These are phyloP conservation scores for Kwoniella pini DNA, from an alignment of 768 basidiomycete genomes.

Conservation along the genomic window DNA sequence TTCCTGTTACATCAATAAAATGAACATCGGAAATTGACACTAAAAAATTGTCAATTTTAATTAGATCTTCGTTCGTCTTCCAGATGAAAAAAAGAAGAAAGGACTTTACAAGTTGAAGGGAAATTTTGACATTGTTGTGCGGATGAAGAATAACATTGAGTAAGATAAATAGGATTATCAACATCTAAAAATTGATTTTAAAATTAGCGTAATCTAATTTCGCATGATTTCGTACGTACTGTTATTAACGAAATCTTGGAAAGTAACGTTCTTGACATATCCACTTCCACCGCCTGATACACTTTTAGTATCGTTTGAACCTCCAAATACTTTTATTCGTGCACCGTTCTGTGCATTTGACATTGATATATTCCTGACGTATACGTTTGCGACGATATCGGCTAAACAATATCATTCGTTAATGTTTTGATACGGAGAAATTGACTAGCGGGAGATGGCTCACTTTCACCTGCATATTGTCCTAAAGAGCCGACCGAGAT, in stretches of 20 bases:
- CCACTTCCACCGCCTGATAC: conserved; percentile 60
- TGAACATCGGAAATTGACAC: conserved; percentile 61
- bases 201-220: no score
- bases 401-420: no score
- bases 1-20: conserved; percentile 63
- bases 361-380: conserved; percentile 64
- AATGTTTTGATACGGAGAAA: neutral
- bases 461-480: conserved; percentile 55
- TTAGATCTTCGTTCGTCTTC: neutral
- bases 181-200: conserved; percentile 55
- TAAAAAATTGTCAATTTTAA: neutral
- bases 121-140: conserved; percentile 50
- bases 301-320: conserved; percentile 63
- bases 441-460: conserved; percentile 2
- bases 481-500: conserved; percentile 67
- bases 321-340: conserved; percentile 70
- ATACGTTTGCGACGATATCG: conserved; percentile 67
- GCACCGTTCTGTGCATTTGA: conserved; percentile 67
- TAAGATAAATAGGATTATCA: conserved; percentile 64
- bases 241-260: conserved; percentile 19
- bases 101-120: conserved; percentile 62
- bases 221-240: no score
- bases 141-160: conserved; percentile 60
- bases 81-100: conserved; percentile 24
- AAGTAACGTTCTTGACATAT: conserved; percentile 54